Evolutionary conservation across 768 basidiomycete genomes (phyloP), one percentile per base, ranked within the genome.

Genomic region (Terana coerulea): DNA sequence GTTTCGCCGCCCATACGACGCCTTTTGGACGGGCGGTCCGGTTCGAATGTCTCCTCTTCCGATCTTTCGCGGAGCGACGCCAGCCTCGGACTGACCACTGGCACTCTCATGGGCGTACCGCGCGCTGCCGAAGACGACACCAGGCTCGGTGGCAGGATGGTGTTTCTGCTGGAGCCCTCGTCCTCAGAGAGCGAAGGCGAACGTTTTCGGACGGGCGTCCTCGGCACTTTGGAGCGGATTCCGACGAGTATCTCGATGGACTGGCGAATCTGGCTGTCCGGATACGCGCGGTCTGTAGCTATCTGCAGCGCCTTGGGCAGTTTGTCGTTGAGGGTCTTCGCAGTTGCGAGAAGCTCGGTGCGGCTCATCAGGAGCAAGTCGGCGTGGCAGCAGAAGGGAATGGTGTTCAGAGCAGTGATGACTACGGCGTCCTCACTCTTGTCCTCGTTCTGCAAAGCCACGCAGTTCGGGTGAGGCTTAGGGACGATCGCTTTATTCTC

Each of bases 371-470:
- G 74, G 48, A 86, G 60, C 35, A 88, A 74, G 57, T 89, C 85
- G 53, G 85, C 83, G 61, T 89, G 84, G 64, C 84, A 86, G 66
- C 83, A 84, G 67, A 88, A 89, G 0, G 85, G 85, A 9, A 77
- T 69, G 21, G 64, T 65, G 35, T 75, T 69, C 11, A 88, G 72
- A 5, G 84, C 74, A 0, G 82, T 86, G 63, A 88, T 79, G 33
- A 87, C 72, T 35, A 88, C 69, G 7, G 78, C 80, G 56, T 81
- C 77, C 45, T 76, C 75, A 2, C 75, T 66, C 14, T 64, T 60
- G 52, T 77, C 75, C 51, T 83, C 79, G 51, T 79, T 78, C 60
- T 86, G 83, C 11, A 88, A 67, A 0, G 84, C 81, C 34, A 86
- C 67, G 48, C 77, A 69, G 34, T 29, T 28, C 11, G 41, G 41